Base-by-base conservation (phyloP, 2,329 filamentous ascomycete species). In the Aschersonia sp. region DNA sequence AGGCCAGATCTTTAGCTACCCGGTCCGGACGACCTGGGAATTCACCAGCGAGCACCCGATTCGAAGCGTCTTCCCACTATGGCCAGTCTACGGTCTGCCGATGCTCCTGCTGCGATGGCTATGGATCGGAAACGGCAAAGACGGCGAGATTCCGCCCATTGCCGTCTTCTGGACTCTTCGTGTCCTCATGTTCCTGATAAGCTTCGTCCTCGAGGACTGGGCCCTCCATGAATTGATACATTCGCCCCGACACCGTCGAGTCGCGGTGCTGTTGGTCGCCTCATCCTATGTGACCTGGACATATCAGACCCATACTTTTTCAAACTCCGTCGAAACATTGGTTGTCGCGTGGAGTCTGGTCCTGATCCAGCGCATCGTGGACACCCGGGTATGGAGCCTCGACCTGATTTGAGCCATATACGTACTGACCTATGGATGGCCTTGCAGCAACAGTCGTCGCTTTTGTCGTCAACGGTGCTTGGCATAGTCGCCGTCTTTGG, bases 261-360 rank as follows among this genome's bases (percentile, higher is more conserved):
- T 83, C 48, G 87, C 88, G 8, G 77, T 94, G 43, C 72, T 94
- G 43, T 74, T 98, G 49, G 84, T 95, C 51, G 88, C 90, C 43
- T 97, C 90, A 31, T 95, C 88, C 30, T 98, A 97, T 66, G 90
- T 95, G 56, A 98, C 92, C 44, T 98, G 92, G 90, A 95, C 90
- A 43, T 95, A 90, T 67, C 92, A 98, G 67, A 92, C 87, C 14
- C 92, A 98, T 66, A 97, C 92, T 10, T 97, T 98, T 64, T 97
- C 90, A 52, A 98, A 98, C 67, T 94, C 90, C 51, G 77, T 97
- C 54, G 92, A 98, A 69, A 97, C 92, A 3, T 71, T 98, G 56
- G 76, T 90, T 45, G 88, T 98, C 46, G 78, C 87, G 47, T 98
- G 92, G 92, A 89, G 85, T 59, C 68, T 98, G 63, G 89, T 97